Percentiles rank a stretch among this genome's conserved stretches.
Evolutionary conservation across 2,329 filamentous ascomycete species (phyloP).

Genomic region (Alternaria longipes): DNA sequence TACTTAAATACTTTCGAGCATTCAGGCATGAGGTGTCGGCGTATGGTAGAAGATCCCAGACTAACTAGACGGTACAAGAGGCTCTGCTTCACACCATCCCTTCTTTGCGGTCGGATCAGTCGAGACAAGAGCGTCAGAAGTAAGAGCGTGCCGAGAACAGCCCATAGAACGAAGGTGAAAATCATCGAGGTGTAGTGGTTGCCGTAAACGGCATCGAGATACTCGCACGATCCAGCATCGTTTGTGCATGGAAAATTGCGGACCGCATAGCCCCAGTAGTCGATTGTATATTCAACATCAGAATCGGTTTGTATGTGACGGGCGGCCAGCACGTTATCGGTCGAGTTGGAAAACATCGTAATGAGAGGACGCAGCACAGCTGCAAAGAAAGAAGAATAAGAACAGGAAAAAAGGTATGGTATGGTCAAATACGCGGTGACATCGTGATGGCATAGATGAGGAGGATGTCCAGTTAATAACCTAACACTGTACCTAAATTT

Average conservation of each 20-base stretch:
- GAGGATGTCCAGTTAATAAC: constrained; percentile 5
- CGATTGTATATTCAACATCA: constrained; percentile 13
- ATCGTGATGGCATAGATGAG: neutral
- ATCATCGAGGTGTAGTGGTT: constrained; percentile 14
- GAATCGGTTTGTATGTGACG: constrained; percentile 12
- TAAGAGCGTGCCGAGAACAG: constrained; percentile 8
- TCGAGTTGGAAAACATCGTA: constrained; percentile 14
- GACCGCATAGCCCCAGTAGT: constrained; percentile 16
- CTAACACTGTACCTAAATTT: constrained; percentile 7
- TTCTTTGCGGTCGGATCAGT: constrained; percentile 4
- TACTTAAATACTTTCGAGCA: constrained; percentile 7
- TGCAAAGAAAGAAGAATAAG: constrained; percentile 8
- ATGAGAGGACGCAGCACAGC: constrained; percentile 13
- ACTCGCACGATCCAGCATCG: constrained; percentile 11
- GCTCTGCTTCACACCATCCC: constrained; percentile 7
- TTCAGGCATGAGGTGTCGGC: neutral
- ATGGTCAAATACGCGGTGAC: neutral
- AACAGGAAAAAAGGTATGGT: neutral
- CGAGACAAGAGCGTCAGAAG: constrained; percentile 8
- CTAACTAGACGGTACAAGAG: constrained; percentile 10
- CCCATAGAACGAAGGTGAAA: constrained; percentile 15
- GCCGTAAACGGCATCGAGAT: constrained; percentile 13
- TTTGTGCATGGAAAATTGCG: constrained; percentile 16
- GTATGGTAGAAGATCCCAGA: neutral
- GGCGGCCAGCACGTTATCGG: constrained; percentile 8